These are phyloP conservation scores for Phaeotremella skinneri DNA, from an alignment of 768 basidiomycete species.

Conservation along the genomic window DNA sequence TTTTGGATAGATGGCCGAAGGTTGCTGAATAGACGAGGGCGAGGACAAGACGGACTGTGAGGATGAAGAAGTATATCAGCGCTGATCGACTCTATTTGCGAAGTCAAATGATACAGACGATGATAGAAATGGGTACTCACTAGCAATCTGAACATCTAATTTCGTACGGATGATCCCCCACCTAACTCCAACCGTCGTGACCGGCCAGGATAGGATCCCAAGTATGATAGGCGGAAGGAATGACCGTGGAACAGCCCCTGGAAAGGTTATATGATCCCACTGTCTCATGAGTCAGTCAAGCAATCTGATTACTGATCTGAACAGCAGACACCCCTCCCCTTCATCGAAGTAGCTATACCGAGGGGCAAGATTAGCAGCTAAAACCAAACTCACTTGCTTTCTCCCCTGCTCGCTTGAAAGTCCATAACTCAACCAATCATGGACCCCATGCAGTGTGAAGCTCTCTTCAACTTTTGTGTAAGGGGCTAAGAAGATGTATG, in stretches of 20 bases:
- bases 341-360: background rate
- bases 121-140: slow-evolving; percentile 55
- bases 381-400: background rate
- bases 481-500: slow-evolving; percentile 73
- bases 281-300: no score
- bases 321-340: no score
- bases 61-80: no score
- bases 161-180: slow-evolving; percentile 60
- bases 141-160: slow-evolving; percentile 66
- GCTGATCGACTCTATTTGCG: background rate
- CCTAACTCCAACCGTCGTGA: slow-evolving; percentile 54
- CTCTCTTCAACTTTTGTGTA: slow-evolving; percentile 97
- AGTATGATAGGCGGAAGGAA: slow-evolving; percentile 76
- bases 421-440: slow-evolving; percentile 83
- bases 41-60: slow-evolving; percentile 69
- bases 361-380: background rate
- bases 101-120: background rate
- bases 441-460: slow-evolving; percentile 87
- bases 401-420: slow-evolving; percentile 35
- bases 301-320: no score
- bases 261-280: slow-evolving; percentile 88
- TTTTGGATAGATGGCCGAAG: slow-evolving; percentile 64
- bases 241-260: slow-evolving; percentile 83
- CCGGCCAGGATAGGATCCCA: slow-evolving; percentile 60
- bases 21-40: slow-evolving; percentile 64